Base-by-base conservation (phyloP, 2,329 filamentous ascomycete genomes). In the Colletotrichum liaoningense region DNA sequence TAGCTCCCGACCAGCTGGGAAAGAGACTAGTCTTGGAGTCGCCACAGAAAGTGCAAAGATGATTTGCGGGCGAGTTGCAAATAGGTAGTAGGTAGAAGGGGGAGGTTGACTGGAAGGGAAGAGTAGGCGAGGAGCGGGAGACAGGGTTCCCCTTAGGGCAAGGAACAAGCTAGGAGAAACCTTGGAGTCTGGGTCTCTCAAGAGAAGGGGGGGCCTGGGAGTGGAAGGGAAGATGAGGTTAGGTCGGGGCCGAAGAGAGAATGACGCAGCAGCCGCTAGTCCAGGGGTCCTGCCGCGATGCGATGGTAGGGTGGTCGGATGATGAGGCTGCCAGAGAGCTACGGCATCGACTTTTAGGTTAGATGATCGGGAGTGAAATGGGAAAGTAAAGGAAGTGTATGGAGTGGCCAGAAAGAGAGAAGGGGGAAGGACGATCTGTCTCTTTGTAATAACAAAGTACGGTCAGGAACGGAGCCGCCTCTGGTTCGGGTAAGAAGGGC, bases 311-410 rank as follows among this genome's bases (percentile, higher is more conserved):
- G 56, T 38, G 67, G 71, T 70, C 60, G 49, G 67, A 60, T 49
- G 71, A 65, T 66, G 70, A 70, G 67, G 67, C 56, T 57, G 49
- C 60, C 52, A 57, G 42, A 52, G 46, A 49, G 60, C 56, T 55
- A 62, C 60, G 49, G 49, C 67, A 70, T 73, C 56, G 70, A 73
- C 19, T 65, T 69, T 73, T 73, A 62, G 67, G 46, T 62, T 66
- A 30, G 38, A 62, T 12, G 66, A 73, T 73, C 70, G 70, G 60
- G 42, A 5, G 19, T 22, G 24, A 49, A 35, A 70, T 60, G 59
- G 55, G 26, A 70, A 69, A 60, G 26, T 12, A 33, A 33, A 12
- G 33, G 11, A 33, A 33, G 33, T 4, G 33, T 56, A 33, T 33
- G 24, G 19, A 49, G 42, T 4, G 24, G 16, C 14, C 19, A 12